Base-by-base conservation (phyloP, 768 basidiomycete species). In the Trametes elegans region DNA sequence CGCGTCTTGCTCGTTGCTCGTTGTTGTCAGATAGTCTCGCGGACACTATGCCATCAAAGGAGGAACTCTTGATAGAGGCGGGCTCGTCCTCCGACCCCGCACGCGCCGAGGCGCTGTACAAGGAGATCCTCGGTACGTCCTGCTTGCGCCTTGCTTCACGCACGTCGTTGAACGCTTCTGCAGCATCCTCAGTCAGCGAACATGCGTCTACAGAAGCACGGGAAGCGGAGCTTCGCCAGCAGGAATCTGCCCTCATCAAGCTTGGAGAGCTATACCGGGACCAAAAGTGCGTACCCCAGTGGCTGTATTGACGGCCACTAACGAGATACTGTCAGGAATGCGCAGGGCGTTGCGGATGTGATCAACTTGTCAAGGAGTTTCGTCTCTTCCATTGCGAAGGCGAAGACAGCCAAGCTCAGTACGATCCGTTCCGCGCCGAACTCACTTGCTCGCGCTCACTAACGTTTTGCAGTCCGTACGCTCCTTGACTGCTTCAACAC, bases 371-470 rank as follows among this genome's bases (percentile, higher is more conserved):
- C 91, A 0, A 76, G 93, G 0, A 66, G 70, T 10, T 93, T 95
- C 76, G 90, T 96, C 81, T 86, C 90, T 0, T 88, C 88, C n/a
- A 90, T 93, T 0, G 95, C 95, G 14, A 98, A 98, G 72, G 95
- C 94, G 1, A 97, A 98, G 72, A 97, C 96, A 0, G 94, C 94
- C 3, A 96, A 96, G 74, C 83, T 98, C 60, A 96, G 93, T 93
- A 58, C 62, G 86, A 71, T 24, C 55, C 44, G 24, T 19, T 14
- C 28, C 38, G 35, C 27, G 3, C 11, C 28, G 8, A 29, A 5
- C 7, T 24, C 46, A 14, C 41, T 1, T 42, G 26, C 34, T 5
- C 53, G 3, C 11, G 21, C 14, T n/a, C 39, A 55, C 24, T 7
- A 16, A n/a, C 26, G 5, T 6, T 11, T 18, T 32, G 21, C 59